Conservation (phyloP, 2,329 filamentous ascomycete genomes). For the Colletotrichum sp. region DNA sequence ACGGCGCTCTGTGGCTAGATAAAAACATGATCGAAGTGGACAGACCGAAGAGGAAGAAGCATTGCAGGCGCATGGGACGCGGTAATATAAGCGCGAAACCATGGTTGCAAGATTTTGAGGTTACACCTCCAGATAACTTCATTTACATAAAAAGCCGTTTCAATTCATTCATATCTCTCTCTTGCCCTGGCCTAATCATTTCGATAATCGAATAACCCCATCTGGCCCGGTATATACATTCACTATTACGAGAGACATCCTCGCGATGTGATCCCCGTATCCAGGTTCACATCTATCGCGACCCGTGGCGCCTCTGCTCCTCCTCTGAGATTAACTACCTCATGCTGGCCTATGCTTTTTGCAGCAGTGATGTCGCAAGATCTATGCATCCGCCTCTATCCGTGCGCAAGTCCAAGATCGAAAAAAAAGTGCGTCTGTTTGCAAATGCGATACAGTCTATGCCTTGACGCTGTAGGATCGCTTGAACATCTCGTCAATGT, state of each 20-base stretch:
- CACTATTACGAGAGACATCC: neutral
- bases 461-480: slow-evolving; percentile 78
- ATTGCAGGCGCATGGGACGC: neutral
- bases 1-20: neutral
- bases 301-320: neutral
- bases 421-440: neutral
- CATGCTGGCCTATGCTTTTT: neutral
- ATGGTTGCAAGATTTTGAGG: neutral
- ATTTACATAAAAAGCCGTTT: neutral
- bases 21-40: neutral
- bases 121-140: neutral
- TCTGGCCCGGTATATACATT: slow-evolving; percentile 9
- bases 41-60: neutral
- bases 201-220: neutral
- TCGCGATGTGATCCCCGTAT: neutral
- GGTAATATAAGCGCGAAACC: neutral
- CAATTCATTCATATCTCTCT: slow-evolving; percentile 5
- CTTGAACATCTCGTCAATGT: slow-evolving; percentile 87
- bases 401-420: neutral
- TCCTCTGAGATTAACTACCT: slow-evolving; percentile 12
- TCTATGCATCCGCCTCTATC: slow-evolving; percentile 21
- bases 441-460: slow-evolving; percentile 43
- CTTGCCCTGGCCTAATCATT: neutral
- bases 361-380: slow-evolving; percentile 12
- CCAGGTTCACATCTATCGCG: neutral